These are phyloP conservation scores for Flaveria trinervia DNA, from an alignment of 129 eudicot genomes.

Conservation along the genomic window DNA sequence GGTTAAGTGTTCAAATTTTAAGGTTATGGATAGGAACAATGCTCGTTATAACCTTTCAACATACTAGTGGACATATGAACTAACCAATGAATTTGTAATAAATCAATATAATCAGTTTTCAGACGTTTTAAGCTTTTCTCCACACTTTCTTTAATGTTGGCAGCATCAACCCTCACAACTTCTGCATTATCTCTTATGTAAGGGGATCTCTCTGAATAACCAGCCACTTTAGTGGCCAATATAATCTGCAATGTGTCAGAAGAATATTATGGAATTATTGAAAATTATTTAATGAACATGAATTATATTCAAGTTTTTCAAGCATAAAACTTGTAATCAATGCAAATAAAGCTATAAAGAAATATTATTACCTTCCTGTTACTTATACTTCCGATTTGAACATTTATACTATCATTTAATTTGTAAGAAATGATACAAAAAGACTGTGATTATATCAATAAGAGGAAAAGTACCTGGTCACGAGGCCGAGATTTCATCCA, in stretches of 20 bases:
- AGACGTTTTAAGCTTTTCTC: conserved; percentile 93
- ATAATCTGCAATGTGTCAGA: conserved; percentile 48
- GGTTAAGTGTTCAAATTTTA: background rate
- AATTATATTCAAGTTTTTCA: conserved; percentile 1
- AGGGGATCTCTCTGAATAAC: conserved; percentile 72
- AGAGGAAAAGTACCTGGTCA: conserved; percentile 60
- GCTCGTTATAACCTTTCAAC: background rate
- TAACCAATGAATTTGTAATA: conserved; percentile 96
- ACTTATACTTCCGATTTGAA: background rate
- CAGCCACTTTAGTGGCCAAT: conserved; percentile 88
- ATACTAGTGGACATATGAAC: background rate
- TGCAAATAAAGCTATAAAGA: background rate
- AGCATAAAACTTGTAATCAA: background rate
- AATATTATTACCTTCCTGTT: conserved; percentile 7
- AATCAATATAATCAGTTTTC: conserved; percentile 86
- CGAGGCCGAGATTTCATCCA: conserved; percentile 96
- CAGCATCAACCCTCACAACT: conserved; percentile 84
- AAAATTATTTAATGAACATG: conserved; percentile 6
- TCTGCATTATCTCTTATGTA: conserved; percentile 73
- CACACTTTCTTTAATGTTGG: conserved; percentile 87
- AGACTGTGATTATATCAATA: background rate
- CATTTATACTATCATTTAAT: background rate
- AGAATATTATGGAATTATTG: background rate
- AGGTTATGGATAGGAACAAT: background rate
- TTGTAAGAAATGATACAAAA: conserved; percentile 4